Evolutionary conservation across 1,139 yeast genomes (phyloP).

Genomic region (Hyphopichia wangnamkhiaoensis): DNA sequence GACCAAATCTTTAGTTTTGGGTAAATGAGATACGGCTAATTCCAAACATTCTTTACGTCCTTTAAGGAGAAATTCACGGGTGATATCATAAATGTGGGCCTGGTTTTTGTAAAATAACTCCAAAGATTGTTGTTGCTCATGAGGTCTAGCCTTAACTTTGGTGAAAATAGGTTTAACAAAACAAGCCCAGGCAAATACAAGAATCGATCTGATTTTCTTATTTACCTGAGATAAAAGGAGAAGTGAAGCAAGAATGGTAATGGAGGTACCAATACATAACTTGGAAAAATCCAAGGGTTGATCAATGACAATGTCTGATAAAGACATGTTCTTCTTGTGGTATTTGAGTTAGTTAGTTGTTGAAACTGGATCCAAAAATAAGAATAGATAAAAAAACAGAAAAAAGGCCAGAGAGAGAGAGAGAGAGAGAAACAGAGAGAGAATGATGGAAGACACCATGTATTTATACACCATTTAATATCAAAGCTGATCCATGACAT

Average conservation of each 20-base stretch:
- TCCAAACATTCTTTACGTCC: slow-evolving; percentile 70
- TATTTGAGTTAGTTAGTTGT: no score
- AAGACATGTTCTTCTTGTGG: no score
- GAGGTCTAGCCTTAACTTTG: slow-evolving; percentile 33
- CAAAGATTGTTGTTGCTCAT: slow-evolving; percentile 63
- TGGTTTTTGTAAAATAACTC: slow-evolving; percentile 76
- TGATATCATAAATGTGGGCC: slow-evolving; percentile 72
- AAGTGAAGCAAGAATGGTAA: slow-evolving; percentile 8
- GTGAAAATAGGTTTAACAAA: slow-evolving; percentile 67
- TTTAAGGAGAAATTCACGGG: slow-evolving; percentile 62
- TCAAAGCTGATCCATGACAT: no score
- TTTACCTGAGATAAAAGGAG: slow-evolving; percentile 21
- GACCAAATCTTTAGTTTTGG: slow-evolving; percentile 46
- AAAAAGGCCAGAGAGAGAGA: no score
- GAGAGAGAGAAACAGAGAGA: no score
- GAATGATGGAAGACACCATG: no score
- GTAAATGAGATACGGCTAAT: slow-evolving; percentile 59
- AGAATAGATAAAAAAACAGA: no score
- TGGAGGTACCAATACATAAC: background rate
- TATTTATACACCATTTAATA: no score
- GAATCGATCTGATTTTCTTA: slow-evolving; percentile 29
- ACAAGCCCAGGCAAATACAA: slow-evolving; percentile 54
- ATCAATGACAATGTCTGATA: slow-evolving; percentile 6
- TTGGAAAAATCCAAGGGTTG: slow-evolving; percentile 6
- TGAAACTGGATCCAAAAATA: no score